Evolutionary conservation across 1,284 basidiomycete species (phyloP).

Genomic region (Stygiomarasmius scandens): DNA sequence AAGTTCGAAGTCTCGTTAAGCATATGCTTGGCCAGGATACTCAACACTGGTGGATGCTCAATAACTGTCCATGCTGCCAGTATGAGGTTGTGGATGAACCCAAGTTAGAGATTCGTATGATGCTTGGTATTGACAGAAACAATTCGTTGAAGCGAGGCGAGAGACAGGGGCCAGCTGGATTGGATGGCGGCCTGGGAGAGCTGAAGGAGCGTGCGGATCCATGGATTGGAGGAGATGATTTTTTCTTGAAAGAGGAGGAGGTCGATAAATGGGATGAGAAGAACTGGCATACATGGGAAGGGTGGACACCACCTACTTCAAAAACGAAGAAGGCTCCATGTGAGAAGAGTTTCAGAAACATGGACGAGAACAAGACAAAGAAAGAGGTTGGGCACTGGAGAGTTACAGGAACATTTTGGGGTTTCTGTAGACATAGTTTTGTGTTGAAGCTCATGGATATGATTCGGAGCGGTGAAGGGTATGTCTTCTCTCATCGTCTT

Average conservation of each 20-base stretch:
- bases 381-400: conserved; percentile 28
- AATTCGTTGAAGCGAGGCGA: neutral
- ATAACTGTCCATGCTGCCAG: conserved; percentile 27
- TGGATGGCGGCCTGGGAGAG: conserved; percentile 1
- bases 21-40: neutral
- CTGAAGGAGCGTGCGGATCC: conserved; percentile 5
- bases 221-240: neutral
- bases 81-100: neutral
- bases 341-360: conserved; percentile 32
- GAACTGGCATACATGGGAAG: conserved; percentile 12
- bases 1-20: conserved; percentile 14
- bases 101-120: neutral
- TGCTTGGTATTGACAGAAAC: neutral
- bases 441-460: conserved; percentile 36
- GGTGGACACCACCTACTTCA: conserved; percentile 26
- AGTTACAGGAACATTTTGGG: conserved; percentile 35
- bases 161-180: neutral
- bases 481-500: conserved; percentile 17
- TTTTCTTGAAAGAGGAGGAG: conserved; percentile 7
- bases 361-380: conserved; percentile 15
- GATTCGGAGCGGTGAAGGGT: conserved; percentile 39
- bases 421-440: conserved; percentile 35
- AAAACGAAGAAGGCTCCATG: conserved; percentile 29
- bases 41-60: neutral
- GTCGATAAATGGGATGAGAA: neutral